Conservation (phyloP, 257 asterid genomes). For the Ehretia macrophylla region DNA sequence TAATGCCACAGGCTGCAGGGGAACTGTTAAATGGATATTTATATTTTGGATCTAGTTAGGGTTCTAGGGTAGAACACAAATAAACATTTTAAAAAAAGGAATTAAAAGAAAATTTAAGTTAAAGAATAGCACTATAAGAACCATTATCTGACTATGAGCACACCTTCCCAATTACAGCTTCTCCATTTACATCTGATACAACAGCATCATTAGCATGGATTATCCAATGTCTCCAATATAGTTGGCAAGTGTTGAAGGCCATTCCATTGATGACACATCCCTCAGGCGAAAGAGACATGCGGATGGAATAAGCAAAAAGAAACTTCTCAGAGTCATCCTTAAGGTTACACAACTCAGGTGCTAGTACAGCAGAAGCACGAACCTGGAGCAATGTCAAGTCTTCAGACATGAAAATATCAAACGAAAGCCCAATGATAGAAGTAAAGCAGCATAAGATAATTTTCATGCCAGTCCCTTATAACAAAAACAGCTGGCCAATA, state of each 20-base stretch:
- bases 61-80: too few relatives aligned
- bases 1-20: too few relatives aligned
- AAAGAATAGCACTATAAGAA: too few relatives aligned
- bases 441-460: not conserved
- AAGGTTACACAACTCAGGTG: conserved; percentile 75
- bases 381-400: conserved; percentile 40
- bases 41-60: too few relatives aligned
- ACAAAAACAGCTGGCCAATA: not conserved
- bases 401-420: conserved; percentile 8
- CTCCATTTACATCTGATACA: conserved; percentile 55
- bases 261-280: conserved; percentile 68
- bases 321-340: conserved; percentile 46
- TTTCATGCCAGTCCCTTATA: not conserved
- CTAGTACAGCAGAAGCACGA: conserved; percentile 83
- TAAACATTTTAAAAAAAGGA: too few relatives aligned
- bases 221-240: conserved; percentile 82
- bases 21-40: too few relatives aligned
- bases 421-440: conserved; percentile 6
- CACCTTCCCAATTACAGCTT: conserved; percentile 94
- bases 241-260: conserved; percentile 66
- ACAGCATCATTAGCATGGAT: conserved; percentile 50
- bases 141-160: conserved; percentile 17
- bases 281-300: conserved; percentile 70
- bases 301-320: conserved; percentile 72
- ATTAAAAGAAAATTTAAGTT: too few relatives aligned